A percentile compares a stretch with the other conserved stretches of the same genome.
Conservation (phyloP, 2,329 filamentous ascomycete species). For the Scopulariopsis brevicaulis region DNA sequence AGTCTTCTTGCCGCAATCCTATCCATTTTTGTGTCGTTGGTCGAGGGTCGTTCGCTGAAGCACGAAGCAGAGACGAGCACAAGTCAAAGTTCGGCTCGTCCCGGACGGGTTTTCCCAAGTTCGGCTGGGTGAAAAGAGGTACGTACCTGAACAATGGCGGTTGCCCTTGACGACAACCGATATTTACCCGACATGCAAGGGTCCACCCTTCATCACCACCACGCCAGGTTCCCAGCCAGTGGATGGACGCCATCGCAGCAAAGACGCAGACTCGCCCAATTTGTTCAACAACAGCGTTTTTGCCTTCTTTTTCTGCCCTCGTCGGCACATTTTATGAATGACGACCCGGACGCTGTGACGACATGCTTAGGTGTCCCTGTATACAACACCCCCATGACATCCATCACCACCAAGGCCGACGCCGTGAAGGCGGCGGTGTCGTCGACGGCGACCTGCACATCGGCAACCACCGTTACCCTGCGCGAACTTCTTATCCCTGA, state of each 20-base stretch:
- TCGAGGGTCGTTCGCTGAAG: neutral
- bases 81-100: neutral
- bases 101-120: neutral
- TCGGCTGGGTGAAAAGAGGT: neutral
- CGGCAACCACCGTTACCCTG: conserved; percentile 31
- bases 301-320: conserved; percentile 3
- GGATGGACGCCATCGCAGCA: conserved; percentile 5
- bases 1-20: neutral
- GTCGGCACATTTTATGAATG: neutral
- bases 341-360: conserved; percentile 12
- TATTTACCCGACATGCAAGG: conserved; percentile 15
- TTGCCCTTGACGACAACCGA: conserved; percentile 25
- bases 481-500: conserved; percentile 32
- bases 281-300: conserved; percentile 12
- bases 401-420: conserved; percentile 22
- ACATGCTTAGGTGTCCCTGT: conserved; percentile 18
- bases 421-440: conserved; percentile 42
- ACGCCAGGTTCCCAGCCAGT: conserved; percentile 1
- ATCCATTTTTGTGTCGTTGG: neutral
- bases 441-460: conserved; percentile 41
- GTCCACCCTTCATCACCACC: neutral
- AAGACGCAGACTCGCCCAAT: conserved; percentile 7
- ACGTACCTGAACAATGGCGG: conserved; percentile 8
- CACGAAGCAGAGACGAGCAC: neutral
- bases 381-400: conserved; percentile 11